A percentile compares a stretch with the other conserved stretches of the same genome.
Evolutionary conservation across 2,329 filamentous ascomycete species (phyloP).

Genomic region (Lomentospora prolificans): DNA sequence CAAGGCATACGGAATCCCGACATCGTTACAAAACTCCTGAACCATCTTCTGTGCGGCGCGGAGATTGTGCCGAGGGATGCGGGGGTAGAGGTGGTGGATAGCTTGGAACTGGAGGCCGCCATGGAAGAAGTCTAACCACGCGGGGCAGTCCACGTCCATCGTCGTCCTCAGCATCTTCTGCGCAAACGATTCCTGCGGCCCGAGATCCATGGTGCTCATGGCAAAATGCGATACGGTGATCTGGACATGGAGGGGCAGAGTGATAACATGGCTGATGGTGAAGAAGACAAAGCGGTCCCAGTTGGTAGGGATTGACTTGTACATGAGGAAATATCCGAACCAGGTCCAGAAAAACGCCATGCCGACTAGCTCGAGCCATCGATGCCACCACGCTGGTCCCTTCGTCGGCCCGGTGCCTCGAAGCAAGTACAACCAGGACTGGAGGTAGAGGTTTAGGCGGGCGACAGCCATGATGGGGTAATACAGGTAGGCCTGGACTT

Average conservation of each 20-base stretch:
- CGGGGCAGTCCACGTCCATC: slow-evolving; percentile 84
- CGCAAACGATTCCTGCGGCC: slow-evolving; percentile 74
- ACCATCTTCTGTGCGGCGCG: slow-evolving; percentile 66
- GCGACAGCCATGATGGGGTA: slow-evolving; percentile 73
- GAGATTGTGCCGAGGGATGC: slow-evolving; percentile 77
- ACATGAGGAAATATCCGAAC: slow-evolving; percentile 77
- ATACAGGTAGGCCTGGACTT: slow-evolving; percentile 73
- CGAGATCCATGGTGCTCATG: slow-evolving; percentile 84
- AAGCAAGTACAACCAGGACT: slow-evolving; percentile 72
- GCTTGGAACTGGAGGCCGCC: slow-evolving; percentile 85
- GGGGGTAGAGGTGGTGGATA: slow-evolving; percentile 76
- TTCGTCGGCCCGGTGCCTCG: slow-evolving; percentile 60
- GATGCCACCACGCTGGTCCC: slow-evolving; percentile 73
- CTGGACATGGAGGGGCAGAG: slow-evolving; percentile 75
- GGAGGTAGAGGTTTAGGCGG: slow-evolving; percentile 76
- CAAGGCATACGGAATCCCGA: slow-evolving; percentile 73
- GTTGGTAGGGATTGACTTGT: slow-evolving; percentile 59
- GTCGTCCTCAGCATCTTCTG: slow-evolving; percentile 88
- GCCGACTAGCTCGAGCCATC: slow-evolving; percentile 68
- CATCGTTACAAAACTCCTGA: slow-evolving; percentile 71
- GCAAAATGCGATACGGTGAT: slow-evolving; percentile 89
- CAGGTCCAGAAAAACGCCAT: slow-evolving; percentile 77
- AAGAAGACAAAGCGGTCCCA: slow-evolving; percentile 64
- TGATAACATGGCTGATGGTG: slow-evolving; percentile 70
- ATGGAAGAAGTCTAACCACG: slow-evolving; percentile 83